phyloP scores from a whole-genome alignment of 257 asterid genomes.

The Solanum arcanum region DNA sequence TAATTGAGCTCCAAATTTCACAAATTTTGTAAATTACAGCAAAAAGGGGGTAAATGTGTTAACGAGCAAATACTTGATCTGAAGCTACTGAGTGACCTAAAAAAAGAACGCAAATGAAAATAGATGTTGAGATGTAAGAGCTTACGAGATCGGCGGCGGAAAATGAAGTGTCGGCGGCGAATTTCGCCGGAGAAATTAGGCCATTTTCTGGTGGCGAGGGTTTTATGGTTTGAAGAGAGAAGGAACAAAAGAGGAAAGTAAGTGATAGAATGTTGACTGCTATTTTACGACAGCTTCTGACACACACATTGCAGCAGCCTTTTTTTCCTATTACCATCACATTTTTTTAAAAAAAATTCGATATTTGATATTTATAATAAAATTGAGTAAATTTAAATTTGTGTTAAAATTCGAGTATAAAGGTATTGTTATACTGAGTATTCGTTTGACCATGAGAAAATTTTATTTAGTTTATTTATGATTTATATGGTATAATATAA shows the following conservation, averaged over 20 bases:
- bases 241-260: background rate
- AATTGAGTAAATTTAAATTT: accelerated
- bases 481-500: no score
- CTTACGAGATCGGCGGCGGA: background rate
- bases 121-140: background rate
- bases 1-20: background rate
- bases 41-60: background rate
- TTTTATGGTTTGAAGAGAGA: background rate
- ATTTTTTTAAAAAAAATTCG: background rate
- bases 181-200: conserved; percentile 9
- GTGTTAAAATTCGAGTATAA: background rate
- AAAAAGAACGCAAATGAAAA: background rate
- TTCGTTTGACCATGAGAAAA: no score
- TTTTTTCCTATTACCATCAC: background rate
- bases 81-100: background rate
- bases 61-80: background rate
- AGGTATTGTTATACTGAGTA: background rate
- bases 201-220: conserved; percentile 5
- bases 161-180: background rate
- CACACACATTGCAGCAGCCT: conserved; percentile 6
- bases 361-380: accelerated
- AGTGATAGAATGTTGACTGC: background rate
- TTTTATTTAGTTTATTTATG: no score
- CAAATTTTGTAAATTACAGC: background rate
- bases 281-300: conserved; percentile 14